Evolutionary conservation across 2,329 filamentous ascomycete genomes (phyloP), one percentile per base, ranked within the genome.

Genomic region (Apiospora koreana): DNA sequence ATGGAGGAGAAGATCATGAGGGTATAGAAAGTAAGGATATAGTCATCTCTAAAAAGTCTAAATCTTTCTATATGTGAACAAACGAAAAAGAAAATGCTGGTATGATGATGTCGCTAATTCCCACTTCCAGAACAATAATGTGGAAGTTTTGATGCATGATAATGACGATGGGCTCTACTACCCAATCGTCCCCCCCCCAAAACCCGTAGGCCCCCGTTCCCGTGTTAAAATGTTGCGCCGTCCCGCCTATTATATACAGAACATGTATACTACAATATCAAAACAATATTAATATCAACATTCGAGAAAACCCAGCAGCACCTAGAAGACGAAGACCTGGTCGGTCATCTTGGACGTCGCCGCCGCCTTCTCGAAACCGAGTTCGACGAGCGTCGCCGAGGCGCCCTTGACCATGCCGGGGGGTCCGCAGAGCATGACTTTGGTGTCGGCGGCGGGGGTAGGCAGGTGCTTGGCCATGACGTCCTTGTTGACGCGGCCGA

Each of bases 351-450:
- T 89, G 1, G 84, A 78, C 6, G 85, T 80, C 0, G 84, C 80
- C 0, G 85, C 84, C 0, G 87, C 85, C 69, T 83, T 80, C 71
- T 86, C 79, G 71, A 86, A 90, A 0, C 88, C 88, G 45, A 90
- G 70, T 12, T 79, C 79, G 0, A 79, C 80, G 71, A 89, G 75
- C 9, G 79, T 80, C 74, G 84, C 86, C 80, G 89, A 91, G 18
- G 84, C 82, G 0, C 86, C 87, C 62, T 85, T 85, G 1, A 91
- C 80, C 87, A 91, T 88, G 0, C 84, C 85, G 0, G 89, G 89
- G 0, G 89, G 89, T 0, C 89, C 89, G 73, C 89, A 91, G 1
- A 91, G 78, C 81, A 90, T 80, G 9, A 89, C 76, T 76, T 88
- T 90, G 2, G 83, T 82, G 18, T 87, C 85, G 0, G 75, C 62